Conservation (phyloP, 2,329 filamentous ascomycete species). For the Zymoseptoria ardabiliae region DNA sequence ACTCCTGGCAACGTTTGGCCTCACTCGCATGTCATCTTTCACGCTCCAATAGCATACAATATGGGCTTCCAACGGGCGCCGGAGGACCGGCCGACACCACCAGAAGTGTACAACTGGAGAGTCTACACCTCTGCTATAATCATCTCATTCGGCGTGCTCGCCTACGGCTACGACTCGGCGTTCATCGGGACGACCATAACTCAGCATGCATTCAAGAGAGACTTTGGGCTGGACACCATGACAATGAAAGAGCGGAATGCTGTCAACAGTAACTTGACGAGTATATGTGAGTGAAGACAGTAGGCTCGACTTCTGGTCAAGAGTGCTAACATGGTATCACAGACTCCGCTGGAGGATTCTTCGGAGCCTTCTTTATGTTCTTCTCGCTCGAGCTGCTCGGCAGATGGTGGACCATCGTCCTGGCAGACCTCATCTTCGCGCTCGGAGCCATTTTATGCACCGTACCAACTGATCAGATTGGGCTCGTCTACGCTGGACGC, state of each 20-base stretch:
- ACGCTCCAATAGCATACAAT: constrained; percentile 12
- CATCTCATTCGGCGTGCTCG: constrained; percentile 41
- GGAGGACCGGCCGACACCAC: constrained; percentile 50
- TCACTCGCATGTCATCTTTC: not conserved
- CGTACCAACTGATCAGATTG: constrained; percentile 35
- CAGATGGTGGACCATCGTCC: constrained; percentile 45
- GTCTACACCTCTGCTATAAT: constrained; percentile 44
- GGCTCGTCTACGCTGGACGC: constrained; percentile 39
- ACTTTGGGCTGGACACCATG: constrained; percentile 34
- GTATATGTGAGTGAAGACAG: constrained; percentile 26
- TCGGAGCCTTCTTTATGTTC: constrained; percentile 46
- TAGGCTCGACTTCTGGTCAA: not conserved
- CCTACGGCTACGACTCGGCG: constrained; percentile 48
- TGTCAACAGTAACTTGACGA: constrained; percentile 44
- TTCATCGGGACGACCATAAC: constrained; percentile 51
- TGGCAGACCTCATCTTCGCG: constrained; percentile 40
- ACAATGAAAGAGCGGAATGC: constrained; percentile 31
- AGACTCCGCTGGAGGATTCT: constrained; percentile 46
- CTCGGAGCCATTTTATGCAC: constrained; percentile 41
- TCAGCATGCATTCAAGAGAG: constrained; percentile 41
- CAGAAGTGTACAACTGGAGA: constrained; percentile 49
- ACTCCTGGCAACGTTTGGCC: constrained; percentile 4
- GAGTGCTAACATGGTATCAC: constrained; percentile 18
- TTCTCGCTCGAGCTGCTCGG: constrained; percentile 41
- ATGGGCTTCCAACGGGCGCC: constrained; percentile 40